A percentile compares a stretch with the other conserved stretches of the same genome.
Conservation (phyloP, 2,329 filamentous ascomycete species). For the Penicillium nordicum region DNA sequence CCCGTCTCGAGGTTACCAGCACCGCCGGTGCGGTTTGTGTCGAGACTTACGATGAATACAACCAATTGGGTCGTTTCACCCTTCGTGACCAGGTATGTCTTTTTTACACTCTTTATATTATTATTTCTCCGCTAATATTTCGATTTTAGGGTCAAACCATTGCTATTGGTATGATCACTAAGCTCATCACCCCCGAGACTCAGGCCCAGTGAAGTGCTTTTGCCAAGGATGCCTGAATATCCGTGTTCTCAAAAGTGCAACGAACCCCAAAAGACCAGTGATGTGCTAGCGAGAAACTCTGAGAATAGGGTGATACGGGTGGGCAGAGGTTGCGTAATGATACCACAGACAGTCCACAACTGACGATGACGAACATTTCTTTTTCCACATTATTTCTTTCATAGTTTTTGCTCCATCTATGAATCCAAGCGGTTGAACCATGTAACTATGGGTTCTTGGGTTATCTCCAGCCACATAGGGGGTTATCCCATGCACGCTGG, state of each 20-base stretch:
- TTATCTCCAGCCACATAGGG: background rate
- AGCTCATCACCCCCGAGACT: conserved; percentile 57
- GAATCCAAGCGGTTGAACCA: conserved; percentile 18
- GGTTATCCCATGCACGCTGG: background rate
- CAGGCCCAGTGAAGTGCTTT: conserved; percentile 10
- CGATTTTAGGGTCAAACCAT: conserved; percentile 83
- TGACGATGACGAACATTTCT: conserved; percentile 36
- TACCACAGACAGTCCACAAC: conserved; percentile 24
- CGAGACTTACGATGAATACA: conserved; percentile 92
- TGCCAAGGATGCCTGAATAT: background rate
- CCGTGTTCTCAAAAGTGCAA: background rate
- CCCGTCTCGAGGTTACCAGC: conserved; percentile 80
- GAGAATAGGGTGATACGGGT: conserved; percentile 16
- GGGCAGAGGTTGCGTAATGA: conserved; percentile 23
- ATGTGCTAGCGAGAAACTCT: conserved; percentile 5
- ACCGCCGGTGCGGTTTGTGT: conserved; percentile 85
- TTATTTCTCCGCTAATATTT: conserved; percentile 18
- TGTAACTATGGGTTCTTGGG: background rate
- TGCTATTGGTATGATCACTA: conserved; percentile 98
- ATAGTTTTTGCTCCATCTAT: conserved; percentile 25
- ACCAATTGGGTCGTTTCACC: conserved; percentile 88
- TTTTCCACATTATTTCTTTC: conserved; percentile 14
- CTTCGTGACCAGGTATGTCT: conserved; percentile 74
- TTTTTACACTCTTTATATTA: background rate
- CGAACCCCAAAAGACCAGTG: background rate